A percentile compares a stretch with the other conserved stretches of the same genome.
phyloP scores from a whole-genome alignment of 2,329 filamentous ascomycete genomes.

The Penicillium sclerotiorum region DNA sequence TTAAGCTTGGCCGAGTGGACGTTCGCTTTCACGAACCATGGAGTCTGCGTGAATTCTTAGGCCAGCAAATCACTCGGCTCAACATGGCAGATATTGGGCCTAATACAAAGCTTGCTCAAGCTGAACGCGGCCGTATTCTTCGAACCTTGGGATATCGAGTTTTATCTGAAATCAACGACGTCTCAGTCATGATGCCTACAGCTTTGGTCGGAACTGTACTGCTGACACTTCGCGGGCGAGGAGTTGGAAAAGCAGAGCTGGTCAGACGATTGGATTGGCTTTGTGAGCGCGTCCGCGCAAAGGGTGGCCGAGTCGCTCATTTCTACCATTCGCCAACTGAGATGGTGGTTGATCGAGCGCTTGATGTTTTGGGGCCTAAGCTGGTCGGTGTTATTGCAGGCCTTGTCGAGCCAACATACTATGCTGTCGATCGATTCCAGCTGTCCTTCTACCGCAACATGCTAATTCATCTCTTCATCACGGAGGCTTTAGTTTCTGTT shows the following conservation, averaged over 20 bases:
- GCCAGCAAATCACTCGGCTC: constrained; percentile 69
- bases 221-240: constrained; percentile 84
- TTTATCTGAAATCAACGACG: constrained; percentile 89
- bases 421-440: constrained; percentile 93
- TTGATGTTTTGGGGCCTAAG: constrained; percentile 88
- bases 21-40: constrained; percentile 96
- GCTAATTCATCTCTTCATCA: constrained; percentile 98
- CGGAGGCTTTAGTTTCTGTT: constrained; percentile 85
- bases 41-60: constrained; percentile 81
- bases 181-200: constrained; percentile 97
- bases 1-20: constrained; percentile 89
- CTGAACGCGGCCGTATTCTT: constrained; percentile 71
- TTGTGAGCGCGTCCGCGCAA: constrained; percentile 74
- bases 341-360: constrained; percentile 81
- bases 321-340: constrained; percentile 80
- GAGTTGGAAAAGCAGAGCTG: constrained; percentile 84
- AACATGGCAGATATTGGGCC: constrained; percentile 38
- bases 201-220: constrained; percentile 93
- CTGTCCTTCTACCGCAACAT: constrained; percentile 98
- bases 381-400: constrained; percentile 79
- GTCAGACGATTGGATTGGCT: constrained; percentile 90
- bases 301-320: constrained; percentile 90
- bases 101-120: constrained; percentile 48
- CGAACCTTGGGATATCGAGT: constrained; percentile 90
- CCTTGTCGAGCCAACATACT: constrained; percentile 88